phyloP scores from a whole-genome alignment of 2,329 filamentous ascomycete genomes.

The Pyrenochaeta sp. region DNA sequence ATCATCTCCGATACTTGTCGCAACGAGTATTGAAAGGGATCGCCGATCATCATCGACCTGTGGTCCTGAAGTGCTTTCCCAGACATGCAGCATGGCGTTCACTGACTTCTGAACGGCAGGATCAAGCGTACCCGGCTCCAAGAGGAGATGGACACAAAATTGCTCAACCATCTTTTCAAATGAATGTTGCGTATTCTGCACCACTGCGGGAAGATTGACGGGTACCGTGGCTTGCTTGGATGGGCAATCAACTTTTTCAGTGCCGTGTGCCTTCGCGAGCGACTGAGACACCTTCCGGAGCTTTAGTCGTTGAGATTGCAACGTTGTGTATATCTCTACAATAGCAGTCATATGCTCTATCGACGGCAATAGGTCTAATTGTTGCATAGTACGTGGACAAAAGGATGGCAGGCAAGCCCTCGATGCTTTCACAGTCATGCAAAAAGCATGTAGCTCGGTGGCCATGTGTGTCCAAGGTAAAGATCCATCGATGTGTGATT shows the following conservation, averaged over 20 bases:
- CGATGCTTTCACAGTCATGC: conserved; percentile 21
- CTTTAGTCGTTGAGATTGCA: background rate
- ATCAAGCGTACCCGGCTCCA: conserved; percentile 13
- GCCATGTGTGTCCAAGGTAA: conserved; percentile 27
- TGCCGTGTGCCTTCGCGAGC: background rate
- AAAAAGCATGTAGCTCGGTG: conserved; percentile 33
- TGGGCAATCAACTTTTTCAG: background rate
- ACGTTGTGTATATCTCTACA: conserved; percentile 24
- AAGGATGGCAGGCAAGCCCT: conserved; percentile 12
- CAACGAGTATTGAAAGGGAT: conserved; percentile 26
- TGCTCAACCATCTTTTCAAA: conserved; percentile 26
- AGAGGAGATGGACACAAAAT: conserved; percentile 25
- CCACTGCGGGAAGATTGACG: background rate
- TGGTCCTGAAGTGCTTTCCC: conserved; percentile 17
- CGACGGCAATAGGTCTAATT: background rate
- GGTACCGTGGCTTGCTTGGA: background rate
- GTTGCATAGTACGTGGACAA: background rate
- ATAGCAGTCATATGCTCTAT: conserved; percentile 10
- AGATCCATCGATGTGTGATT: conserved; percentile 20
- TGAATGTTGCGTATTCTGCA: conserved; percentile 2
- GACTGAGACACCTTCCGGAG: background rate
- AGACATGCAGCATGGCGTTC: conserved; percentile 26
- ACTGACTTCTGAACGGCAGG: conserved; percentile 20
- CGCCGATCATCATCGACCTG: conserved; percentile 15
- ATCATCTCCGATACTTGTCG: conserved; percentile 9